Conservation (phyloP, 257 asterid genomes). For the Solanum appendiculatum region DNA sequence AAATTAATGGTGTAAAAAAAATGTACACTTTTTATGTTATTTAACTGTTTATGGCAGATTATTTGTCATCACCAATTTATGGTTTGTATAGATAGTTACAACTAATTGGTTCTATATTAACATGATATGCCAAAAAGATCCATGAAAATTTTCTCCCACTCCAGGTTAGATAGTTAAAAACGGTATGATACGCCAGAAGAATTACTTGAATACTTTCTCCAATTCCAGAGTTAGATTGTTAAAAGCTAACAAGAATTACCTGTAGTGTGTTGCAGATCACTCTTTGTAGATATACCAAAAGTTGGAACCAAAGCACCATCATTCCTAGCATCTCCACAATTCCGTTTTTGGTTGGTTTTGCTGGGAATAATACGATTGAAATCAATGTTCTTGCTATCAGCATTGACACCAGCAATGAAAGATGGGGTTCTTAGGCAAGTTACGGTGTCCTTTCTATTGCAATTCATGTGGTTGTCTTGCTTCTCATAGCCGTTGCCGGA, state of each 20-base stretch:
- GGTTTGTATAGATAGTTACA: not conserved
- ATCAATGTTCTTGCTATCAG: constrained; percentile 3
- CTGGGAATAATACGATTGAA: not conserved
- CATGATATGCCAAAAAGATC: not conserved
- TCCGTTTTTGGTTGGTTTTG: constrained; percentile 7
- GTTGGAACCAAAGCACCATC: constrained; percentile 9
- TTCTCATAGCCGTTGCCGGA: constrained; percentile 1
- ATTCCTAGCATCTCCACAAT: not conserved
- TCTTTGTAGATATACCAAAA: constrained; percentile 36
- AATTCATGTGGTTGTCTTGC: constrained; percentile 1
- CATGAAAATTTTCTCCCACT: not conserved
- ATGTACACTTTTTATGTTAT: not conserved
- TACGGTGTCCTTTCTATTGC: not conserved
- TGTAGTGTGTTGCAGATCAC: constrained; percentile 25
- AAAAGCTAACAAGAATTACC: no score
- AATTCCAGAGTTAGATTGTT: no score
- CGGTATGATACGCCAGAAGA: no score
- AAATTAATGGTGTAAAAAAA: not conserved
- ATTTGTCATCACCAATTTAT: not conserved
- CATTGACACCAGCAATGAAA: not conserved
- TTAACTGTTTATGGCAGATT: no score
- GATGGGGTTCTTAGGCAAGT: not conserved
- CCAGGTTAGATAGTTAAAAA: not conserved
- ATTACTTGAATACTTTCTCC: no score
- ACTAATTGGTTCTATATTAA: not conserved